Conservation (phyloP, 768 basidiomycete genomes). For the Phanerochaete carnosa region DNA sequence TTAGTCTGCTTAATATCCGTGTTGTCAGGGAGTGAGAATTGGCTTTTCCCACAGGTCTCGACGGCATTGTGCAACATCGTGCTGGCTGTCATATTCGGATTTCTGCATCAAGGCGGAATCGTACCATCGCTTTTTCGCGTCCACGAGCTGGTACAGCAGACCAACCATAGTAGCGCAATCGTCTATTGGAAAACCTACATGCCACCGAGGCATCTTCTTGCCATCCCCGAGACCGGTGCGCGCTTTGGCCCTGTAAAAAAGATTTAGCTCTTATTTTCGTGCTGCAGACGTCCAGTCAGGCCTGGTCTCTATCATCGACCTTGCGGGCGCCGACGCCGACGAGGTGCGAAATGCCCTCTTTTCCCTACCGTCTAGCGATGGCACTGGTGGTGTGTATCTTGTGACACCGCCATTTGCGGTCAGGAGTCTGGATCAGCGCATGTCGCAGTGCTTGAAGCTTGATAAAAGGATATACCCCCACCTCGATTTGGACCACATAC, state of each 20-base stretch:
- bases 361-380: constrained; percentile 1
- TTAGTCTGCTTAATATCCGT: constrained; percentile 10
- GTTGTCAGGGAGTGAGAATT: not conserved
- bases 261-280: not conserved
- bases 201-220: constrained; percentile 36
- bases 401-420: constrained; percentile 31
- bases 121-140: constrained; percentile 35
- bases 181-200: constrained; percentile 41
- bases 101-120: constrained; percentile 40
- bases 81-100: constrained; percentile 31
- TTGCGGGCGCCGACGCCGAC: constrained; percentile 25
- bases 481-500: constrained; percentile 36
- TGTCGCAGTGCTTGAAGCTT: constrained; percentile 23
- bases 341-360: constrained; percentile 18
- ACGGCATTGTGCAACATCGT: constrained; percentile 27
- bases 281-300: constrained; percentile 23
- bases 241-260: not conserved
- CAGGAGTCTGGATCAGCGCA: constrained; percentile 13
- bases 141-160: constrained; percentile 16
- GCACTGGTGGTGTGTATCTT: constrained; percentile 19
- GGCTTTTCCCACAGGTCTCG: constrained; percentile 15
- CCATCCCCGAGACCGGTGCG: constrained; percentile 22
- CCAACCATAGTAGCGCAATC: constrained; percentile 10
- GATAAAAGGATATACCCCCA: constrained; percentile 31
- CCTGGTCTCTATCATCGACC: constrained; percentile 24